These are phyloP conservation scores for Linnemannia elongata DNA, from an alignment of 192 early-diverging fungal species.

Conservation along the genomic window DNA sequence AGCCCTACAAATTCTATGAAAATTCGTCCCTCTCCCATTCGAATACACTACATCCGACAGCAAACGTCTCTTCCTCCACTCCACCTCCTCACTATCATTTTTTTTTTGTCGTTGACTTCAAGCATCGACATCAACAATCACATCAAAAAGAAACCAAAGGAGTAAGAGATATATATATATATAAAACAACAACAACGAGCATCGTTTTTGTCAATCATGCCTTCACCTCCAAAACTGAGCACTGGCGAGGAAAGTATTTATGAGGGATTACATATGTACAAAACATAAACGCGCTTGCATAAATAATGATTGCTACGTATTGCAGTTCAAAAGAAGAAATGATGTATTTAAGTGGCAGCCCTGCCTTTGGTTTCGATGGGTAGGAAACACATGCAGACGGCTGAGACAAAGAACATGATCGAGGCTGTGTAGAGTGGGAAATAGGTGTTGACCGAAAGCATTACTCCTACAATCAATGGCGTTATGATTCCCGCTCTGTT, in stretches of 20 bases:
- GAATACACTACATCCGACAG: not conserved
- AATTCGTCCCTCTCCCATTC: not conserved
- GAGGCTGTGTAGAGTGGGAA: slow-evolving; percentile 79
- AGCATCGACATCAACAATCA: not conserved
- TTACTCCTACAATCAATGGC: slow-evolving; percentile 78
- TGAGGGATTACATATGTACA: too few species aligned
- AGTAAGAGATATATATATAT: not conserved
- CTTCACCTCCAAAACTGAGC: too few species aligned
- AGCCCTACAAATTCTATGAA: too few species aligned
- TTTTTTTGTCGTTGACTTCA: not conserved
- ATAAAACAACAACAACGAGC: not conserved
- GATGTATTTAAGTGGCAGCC: slow-evolving; percentile 24
- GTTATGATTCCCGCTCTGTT: slow-evolving; percentile 76
- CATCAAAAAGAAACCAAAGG: not conserved
- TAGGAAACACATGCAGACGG: slow-evolving; percentile 74
- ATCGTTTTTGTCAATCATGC: too few species aligned
- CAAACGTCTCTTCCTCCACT: not conserved
- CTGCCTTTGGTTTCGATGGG: slow-evolving; percentile 78
- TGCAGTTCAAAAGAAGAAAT: not conserved
- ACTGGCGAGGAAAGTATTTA: too few species aligned
- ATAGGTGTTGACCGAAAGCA: slow-evolving; percentile 68
- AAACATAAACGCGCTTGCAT: not conserved
- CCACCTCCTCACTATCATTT: not conserved
- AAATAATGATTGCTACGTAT: not conserved
- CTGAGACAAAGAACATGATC: slow-evolving; percentile 66